Conservation (phyloP, 1,284 basidiomycete species). For the Cryptococcus sp. region DNA sequence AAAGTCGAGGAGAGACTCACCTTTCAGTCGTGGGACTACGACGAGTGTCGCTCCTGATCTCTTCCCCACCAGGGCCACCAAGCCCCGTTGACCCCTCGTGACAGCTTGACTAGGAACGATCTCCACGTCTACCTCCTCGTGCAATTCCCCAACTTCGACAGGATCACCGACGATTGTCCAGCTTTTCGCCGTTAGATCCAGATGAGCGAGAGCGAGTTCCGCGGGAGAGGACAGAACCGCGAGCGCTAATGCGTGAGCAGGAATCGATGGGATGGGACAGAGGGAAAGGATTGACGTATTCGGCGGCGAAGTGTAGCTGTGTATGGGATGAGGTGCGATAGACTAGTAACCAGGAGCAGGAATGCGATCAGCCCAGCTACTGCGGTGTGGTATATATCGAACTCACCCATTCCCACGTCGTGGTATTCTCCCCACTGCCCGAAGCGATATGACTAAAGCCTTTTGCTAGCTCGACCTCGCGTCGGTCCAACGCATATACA, state of each 20-base stretch:
- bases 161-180: slow-evolving; percentile 3
- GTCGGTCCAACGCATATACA: slow-evolving; percentile 16
- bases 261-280: slow-evolving; percentile 26
- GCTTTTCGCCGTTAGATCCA: slow-evolving; percentile 22
- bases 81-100: slow-evolving; percentile 34
- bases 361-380: not conserved
- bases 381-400: not conserved
- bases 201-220: slow-evolving; percentile 22
- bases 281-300: slow-evolving; percentile 29
- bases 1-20: slow-evolving; percentile 3
- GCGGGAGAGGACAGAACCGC: slow-evolving; percentile 25
- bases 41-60: slow-evolving; percentile 12
- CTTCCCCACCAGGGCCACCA: slow-evolving; percentile 26
- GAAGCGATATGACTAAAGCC: slow-evolving; percentile 24
- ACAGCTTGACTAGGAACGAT: slow-evolving; percentile 27
- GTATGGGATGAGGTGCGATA: slow-evolving; percentile 9
- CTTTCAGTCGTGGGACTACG: slow-evolving; percentile 16
- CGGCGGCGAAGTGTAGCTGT: slow-evolving; percentile 20
- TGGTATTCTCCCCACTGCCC: slow-evolving; percentile 5
- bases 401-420: slow-evolving; percentile 33
- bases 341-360: slow-evolving; percentile 10
- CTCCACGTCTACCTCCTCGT: slow-evolving; percentile 1
- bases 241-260: slow-evolving; percentile 28
- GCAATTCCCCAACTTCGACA: slow-evolving; percentile 8
- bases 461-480: slow-evolving; percentile 18